phyloP scores from a whole-genome alignment of 2,329 filamentous ascomycete genomes.

The Cercospora sp. region DNA sequence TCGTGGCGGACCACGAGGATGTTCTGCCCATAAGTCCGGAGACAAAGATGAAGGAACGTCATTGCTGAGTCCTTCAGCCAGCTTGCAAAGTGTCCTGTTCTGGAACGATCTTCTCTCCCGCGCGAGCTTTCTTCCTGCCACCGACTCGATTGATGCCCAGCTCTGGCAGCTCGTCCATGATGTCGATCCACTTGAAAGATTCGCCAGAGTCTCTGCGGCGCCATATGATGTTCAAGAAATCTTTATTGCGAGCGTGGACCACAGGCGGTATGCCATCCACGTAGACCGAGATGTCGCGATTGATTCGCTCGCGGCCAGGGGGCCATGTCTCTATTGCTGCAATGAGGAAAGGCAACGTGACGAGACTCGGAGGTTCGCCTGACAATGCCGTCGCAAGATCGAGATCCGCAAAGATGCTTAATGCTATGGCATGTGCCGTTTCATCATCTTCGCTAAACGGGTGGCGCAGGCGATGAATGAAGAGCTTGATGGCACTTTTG shows the following conservation, averaged over 20 bases:
- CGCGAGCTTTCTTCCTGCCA: not conserved
- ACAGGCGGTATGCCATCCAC: conserved; percentile 5
- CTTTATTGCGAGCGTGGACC: not conserved
- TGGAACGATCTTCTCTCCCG: not conserved
- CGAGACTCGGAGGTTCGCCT: not conserved
- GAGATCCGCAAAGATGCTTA: conserved; percentile 9
- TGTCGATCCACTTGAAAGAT: conserved; percentile 11
- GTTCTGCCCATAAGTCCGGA: not conserved
- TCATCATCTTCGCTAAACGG: conserved; percentile 11
- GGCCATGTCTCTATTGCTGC: conserved; percentile 2
- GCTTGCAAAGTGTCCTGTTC: not conserved
- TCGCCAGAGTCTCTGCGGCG: not conserved
- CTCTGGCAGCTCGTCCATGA: conserved; percentile 3
- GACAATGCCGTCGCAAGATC: conserved; percentile 1
- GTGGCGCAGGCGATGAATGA: conserved; percentile 10
- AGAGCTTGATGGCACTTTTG: not conserved
- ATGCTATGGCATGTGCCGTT: not conserved
- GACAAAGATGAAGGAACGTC: not conserved
- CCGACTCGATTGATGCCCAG: conserved; percentile 12
- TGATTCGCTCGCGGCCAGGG: not conserved
- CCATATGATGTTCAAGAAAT: conserved; percentile 1
- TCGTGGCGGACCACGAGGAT: not conserved
- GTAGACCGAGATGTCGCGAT: not conserved
- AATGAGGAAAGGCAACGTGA: conserved; percentile 4
- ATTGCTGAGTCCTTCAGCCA: not conserved